Conservation (phyloP, 1,139 yeast genomes). For the Suhomyces guaymorum region DNA sequence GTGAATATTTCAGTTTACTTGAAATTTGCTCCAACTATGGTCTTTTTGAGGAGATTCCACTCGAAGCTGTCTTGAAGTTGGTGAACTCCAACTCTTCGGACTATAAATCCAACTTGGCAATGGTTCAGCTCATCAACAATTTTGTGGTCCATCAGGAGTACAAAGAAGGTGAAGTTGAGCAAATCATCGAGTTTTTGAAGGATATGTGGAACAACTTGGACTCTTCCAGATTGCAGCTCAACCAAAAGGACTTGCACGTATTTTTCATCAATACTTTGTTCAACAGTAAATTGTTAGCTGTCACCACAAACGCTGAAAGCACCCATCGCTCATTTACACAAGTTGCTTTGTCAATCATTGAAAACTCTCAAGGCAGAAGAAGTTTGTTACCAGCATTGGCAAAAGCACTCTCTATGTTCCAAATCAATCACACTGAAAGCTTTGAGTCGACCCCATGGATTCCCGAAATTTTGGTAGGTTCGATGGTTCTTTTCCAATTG, state of each 20-base stretch:
- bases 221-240: constrained; percentile 63
- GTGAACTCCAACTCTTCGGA: constrained; percentile 28
- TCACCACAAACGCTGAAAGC: constrained; percentile 23
- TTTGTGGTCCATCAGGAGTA: constrained; percentile 15
- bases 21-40: constrained; percentile 8
- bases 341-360: constrained; percentile 48
- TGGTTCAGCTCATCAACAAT: constrained; percentile 19
- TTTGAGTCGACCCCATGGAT: constrained; percentile 56
- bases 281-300: constrained; percentile 22
- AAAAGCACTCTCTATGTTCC: constrained; percentile 41
- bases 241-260: constrained; percentile 65
- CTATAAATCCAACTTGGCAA: constrained; percentile 27
- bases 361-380: constrained; percentile 63
- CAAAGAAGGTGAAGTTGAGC: constrained; percentile 11
- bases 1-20: constrained; percentile 31
- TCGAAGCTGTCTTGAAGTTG: constrained; percentile 15
- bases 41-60: constrained; percentile 6
- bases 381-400: constrained; percentile 65
- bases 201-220: constrained; percentile 60
- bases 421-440: constrained; percentile 25
- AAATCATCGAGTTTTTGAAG: constrained; percentile 34
- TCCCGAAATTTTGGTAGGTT: constrained; percentile 48
- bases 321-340: constrained; percentile 30
- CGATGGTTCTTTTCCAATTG: constrained; percentile 54
- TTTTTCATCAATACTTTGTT: constrained; percentile 50